Base-by-base conservation (phyloP, 441 rosid genomes). In the Erodium trifolium region DNA sequence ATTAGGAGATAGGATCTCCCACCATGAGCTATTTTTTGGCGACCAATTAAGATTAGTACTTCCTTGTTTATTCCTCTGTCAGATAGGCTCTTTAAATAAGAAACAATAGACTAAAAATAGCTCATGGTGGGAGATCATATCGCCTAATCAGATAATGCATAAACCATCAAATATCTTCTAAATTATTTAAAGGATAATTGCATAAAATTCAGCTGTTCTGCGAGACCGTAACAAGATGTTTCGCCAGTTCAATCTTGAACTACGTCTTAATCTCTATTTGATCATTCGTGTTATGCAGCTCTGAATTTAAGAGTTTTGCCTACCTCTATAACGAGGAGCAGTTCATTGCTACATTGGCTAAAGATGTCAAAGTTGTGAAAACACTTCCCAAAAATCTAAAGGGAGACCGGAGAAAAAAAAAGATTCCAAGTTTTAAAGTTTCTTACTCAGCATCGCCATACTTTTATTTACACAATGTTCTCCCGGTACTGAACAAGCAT, bases 261-360 rank as follows among this genome's bases (percentile, higher is more conserved):
- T 23, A 19, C 55, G 67, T 63, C 19, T 67, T 8, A 67, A 45
- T 43, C 37, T 67, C 63, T 64, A 73, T 79, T 70, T 9, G 1
- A 23, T 59, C 18, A 12, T 70, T 70, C 75, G 77, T 65, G 72
- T 70, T 66, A 57, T 75, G 81, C 92, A 94, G 99, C 80, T 88
- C 96, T n/a, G 85, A 90, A 74, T 90, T 94, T 80, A 94, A 94
- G 91, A 94, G 99, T 80, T 94, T 94, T 81, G 88, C 99, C 11
- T 94, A 94, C 76, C 88, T 94, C 17, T 94, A 90, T 71, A 87
- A 83, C 16, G 97, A 88, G 83, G 97, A 94, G 35, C 92, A 87
- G 41, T 94, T 94, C 80, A 85, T 90, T 80, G 84, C 84, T 16
- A 93, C 96, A 45, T 64, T 94, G 69, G 79, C 77, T 29, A 91